Percentiles rank a stretch among this genome's conserved stretches.
Evolutionary conservation across 192 early-diverging fungal genomes (phyloP).

Genomic region (Mortierella alpina): DNA sequence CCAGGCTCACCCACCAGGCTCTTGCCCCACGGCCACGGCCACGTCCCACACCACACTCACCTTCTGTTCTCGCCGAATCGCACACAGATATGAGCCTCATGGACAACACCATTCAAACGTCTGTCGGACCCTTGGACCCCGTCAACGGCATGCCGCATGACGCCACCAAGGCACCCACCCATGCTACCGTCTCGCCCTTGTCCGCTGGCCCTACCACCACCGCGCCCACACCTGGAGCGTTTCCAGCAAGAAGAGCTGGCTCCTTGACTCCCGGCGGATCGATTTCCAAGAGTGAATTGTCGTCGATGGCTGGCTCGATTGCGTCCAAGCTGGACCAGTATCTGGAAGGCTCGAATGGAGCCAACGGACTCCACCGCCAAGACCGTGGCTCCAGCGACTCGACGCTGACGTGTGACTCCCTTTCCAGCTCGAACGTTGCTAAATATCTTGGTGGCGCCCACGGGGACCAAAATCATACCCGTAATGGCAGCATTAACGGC

Average conservation of each 20-base stretch:
- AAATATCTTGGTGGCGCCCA: not conserved
- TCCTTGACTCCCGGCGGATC: conserved; percentile 45
- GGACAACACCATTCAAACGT: not conserved
- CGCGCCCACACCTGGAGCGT: not conserved
- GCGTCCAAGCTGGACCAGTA: conserved; percentile 50
- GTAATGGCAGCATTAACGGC: conserved; percentile 1
- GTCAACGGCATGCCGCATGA: not conserved
- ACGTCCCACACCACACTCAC: not conserved
- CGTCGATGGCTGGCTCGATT: conserved; percentile 45
- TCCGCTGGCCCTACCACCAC: not conserved
- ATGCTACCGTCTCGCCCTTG: not conserved
- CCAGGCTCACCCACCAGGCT: too few species aligned
- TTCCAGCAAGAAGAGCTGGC: conserved; percentile 12
- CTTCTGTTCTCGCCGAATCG: not conserved
- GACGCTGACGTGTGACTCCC: not conserved
- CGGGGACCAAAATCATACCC: not conserved
- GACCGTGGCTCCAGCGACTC: conserved; percentile 24
- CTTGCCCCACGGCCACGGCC: too few species aligned
- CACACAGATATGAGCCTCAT: not conserved
- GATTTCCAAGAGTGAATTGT: conserved; percentile 46
- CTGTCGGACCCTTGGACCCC: conserved; percentile 11
- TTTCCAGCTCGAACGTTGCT: conserved; percentile 4
- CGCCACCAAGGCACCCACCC: not conserved
- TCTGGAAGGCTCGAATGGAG: conserved; percentile 18
- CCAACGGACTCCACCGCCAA: conserved; percentile 12